A percentile compares a stretch with the other conserved stretches of the same genome.
phyloP scores from a whole-genome alignment of 768 basidiomycete genomes.

The Imleria badia region DNA sequence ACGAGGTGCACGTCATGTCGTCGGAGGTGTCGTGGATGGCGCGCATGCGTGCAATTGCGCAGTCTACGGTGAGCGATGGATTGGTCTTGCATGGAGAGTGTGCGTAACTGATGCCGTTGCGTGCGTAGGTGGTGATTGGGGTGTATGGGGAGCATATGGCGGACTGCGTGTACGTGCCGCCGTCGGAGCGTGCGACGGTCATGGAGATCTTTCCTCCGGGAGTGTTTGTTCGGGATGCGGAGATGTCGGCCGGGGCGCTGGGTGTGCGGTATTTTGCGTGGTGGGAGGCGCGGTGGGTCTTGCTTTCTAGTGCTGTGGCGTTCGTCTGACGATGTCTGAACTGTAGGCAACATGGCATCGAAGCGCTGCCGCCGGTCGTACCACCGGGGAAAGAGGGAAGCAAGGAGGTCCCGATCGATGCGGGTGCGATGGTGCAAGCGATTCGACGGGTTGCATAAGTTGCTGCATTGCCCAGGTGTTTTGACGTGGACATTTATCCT shows the following conservation, averaged over 20 bases:
- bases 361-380: not conserved
- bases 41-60: conserved; percentile 61
- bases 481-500: not conserved
- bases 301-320: not conserved
- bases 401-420: not conserved
- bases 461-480: too few relatives aligned
- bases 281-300: not conserved
- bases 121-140: not conserved
- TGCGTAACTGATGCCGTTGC: not conserved
- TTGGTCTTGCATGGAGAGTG: conserved; percentile 4
- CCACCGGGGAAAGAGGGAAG: not conserved
- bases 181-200: not conserved
- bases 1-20: conserved; percentile 56
- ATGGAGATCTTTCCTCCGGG: conserved; percentile 1
- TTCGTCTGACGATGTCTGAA: not conserved
- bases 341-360: not conserved
- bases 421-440: not conserved
- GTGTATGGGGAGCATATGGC: conserved; percentile 2
- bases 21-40: conserved; percentile 56
- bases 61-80: conserved; percentile 56
- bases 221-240: not conserved
- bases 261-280: conserved; percentile 1
- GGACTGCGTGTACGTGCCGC: not conserved
- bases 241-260: not conserved
- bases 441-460: not conserved